Evolutionary conservation across 805 yeast genomes (phyloP).

Genomic region (Wickerhamomyces ciferrii): DNA sequence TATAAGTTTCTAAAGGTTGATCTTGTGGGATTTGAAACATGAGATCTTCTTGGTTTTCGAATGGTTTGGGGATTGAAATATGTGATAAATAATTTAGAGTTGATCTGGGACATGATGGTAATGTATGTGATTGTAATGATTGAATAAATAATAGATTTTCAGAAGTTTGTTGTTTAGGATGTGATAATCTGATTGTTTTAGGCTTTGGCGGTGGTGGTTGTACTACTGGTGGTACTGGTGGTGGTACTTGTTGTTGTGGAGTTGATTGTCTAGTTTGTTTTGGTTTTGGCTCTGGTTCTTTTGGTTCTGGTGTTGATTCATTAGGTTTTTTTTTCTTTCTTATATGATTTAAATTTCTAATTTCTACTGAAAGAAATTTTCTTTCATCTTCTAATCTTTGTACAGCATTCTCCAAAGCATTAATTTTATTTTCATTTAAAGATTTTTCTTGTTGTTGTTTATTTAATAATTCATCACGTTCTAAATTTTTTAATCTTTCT

Average conservation of each 20-base stretch:
- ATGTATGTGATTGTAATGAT: conserved; percentile 25
- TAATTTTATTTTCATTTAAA: conserved; percentile 26
- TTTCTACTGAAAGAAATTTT: conserved; percentile 46
- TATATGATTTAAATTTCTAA: conserved; percentile 23
- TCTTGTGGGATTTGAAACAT: conserved; percentile 21
- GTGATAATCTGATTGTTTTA: not conserved
- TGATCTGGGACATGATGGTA: conserved; percentile 28
- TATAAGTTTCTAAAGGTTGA: conserved; percentile 27
- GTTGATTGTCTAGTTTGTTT: not conserved
- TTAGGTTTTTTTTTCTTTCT: conserved; percentile 13
- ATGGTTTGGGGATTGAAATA: conserved; percentile 23
- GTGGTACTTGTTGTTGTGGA: not conserved
- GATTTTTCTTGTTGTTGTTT: not conserved
- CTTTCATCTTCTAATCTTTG: conserved; percentile 48
- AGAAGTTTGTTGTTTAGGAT: conserved; percentile 4
- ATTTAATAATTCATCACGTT: conserved; percentile 23
- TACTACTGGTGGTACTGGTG: conserved; percentile 7
- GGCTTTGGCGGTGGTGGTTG: conserved; percentile 5
- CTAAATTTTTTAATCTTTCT: conserved; percentile 34
- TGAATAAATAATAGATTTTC: conserved; percentile 37
- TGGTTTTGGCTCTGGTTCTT: not conserved
- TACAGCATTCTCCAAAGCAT: conserved; percentile 34
- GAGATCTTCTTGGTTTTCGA: conserved; percentile 5
- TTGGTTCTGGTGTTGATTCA: not conserved
- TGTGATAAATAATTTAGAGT: conserved; percentile 29